phyloP scores from a whole-genome alignment of 164 flowering plant species.

The Aristolochia californica region DNA sequence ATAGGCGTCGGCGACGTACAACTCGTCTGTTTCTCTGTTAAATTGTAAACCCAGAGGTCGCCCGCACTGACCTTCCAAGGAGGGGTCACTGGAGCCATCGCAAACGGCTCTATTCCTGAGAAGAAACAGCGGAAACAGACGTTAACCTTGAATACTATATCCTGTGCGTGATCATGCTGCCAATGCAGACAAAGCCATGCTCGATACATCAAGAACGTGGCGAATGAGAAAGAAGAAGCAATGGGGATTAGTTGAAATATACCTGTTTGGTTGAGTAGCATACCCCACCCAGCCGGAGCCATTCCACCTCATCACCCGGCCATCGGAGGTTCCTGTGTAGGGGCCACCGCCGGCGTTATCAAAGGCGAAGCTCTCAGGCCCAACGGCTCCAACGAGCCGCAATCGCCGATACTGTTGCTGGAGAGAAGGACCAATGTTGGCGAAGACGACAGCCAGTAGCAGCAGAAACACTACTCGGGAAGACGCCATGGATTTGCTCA shows the following conservation, averaged over 20 bases:
- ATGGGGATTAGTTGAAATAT: no score
- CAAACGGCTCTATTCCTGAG: not conserved
- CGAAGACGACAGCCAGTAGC: no score
- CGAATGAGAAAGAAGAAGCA: no score
- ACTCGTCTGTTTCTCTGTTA: not conserved
- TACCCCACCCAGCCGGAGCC: constrained; percentile 4
- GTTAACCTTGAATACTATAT: no score
- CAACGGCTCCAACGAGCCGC: constrained; percentile 5
- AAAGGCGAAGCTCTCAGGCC: constrained; percentile 80
- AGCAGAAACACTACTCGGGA: no score
- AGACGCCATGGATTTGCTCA: no score
- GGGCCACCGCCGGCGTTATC: constrained; percentile 75
- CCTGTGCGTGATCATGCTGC: no score
- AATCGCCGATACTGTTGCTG: not conserved
- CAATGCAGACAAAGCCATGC: no score
- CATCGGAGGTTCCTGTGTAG: constrained; percentile 86
- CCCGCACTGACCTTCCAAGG: not conserved
- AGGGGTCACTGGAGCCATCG: not conserved
- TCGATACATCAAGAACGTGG: no score
- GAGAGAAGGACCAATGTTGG: no score
- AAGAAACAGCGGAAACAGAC: no score
- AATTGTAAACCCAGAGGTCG: not conserved
- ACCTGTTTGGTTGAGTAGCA: not conserved
- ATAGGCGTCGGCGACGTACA: not conserved
- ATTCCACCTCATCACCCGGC: constrained; percentile 27